Base-by-base conservation (phyloP, 225 moss, liverwort and hornwort genomes). In the Physcomitrium patens region DNA sequence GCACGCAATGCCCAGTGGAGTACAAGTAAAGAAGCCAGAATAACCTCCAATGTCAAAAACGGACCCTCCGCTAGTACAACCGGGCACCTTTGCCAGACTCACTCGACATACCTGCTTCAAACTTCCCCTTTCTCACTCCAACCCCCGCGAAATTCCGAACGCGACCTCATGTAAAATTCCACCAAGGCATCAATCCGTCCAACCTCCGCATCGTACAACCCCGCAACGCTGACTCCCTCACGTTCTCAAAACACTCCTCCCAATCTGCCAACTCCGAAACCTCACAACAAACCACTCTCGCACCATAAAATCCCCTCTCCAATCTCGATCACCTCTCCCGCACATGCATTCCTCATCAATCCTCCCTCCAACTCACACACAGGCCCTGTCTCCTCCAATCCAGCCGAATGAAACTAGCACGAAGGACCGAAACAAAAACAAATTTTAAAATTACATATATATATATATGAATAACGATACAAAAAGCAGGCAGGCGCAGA, bases 141-240 rank as follows among this genome's bases (percentile, higher is more conserved):
- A 31, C 47, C 65, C 59, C 51, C 43, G 51, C 19, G 52, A 3
- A 69, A 65, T 80, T 69, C 73, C 53, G 26, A 65, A 53, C 11
- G 43, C 71, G 67, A 18, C 20, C 56, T 76, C 79, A 79, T 71
- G 70, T 59, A 76, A 68, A 22, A 62, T 67, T 46, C 16, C 62
- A 26, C 15, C 61, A 63, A 59, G 11, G 28, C 45, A 50, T 11
- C 24, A 75, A 75, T 66, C 78, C 66, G 67, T 70, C 55, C 50
- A 72, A 68, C 18, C 53, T 67, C 67, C 65, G 49, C 67, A 15
- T 67, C 26, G 55, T 74, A 23, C 74, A 70, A 75, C 60, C 47
- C 46, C 16, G 59, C 57, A 26, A 61, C 10, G 56, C 63, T 9
- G 31, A 68, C 48, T 46, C 64, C 15, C 59, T 12, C 16, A 49